These are phyloP conservation scores for Drechmeria coniospora DNA, from an alignment of 2,329 filamentous ascomycete species.

Conservation along the genomic window DNA sequence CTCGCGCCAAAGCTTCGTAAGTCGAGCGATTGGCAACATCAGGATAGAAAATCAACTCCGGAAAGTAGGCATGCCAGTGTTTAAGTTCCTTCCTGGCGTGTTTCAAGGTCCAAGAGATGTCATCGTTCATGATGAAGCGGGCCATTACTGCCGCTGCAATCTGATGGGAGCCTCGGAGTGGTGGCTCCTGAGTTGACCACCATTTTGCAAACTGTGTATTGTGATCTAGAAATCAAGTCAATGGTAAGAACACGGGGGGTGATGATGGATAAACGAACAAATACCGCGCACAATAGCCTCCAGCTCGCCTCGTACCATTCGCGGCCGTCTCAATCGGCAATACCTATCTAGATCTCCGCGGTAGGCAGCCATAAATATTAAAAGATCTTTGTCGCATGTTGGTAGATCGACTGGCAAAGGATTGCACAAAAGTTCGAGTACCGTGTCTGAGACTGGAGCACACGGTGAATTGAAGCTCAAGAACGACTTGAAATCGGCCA, in stretches of 20 bases:
- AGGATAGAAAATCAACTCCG: conserved; percentile 24
- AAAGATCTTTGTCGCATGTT: conserved; percentile 18
- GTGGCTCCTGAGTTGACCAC: conserved; percentile 7
- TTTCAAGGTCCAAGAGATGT: conserved; percentile 7
- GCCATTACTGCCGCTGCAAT: conserved; percentile 9
- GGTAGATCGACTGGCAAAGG: conserved; percentile 22
- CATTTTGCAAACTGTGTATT: conserved; percentile 20
- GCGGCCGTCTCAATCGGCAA: conserved; percentile 15
- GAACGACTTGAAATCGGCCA: not conserved
- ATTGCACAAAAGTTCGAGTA: conserved; percentile 9
- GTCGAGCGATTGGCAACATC: conserved; percentile 16
- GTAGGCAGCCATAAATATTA: conserved; percentile 21
- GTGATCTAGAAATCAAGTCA: conserved; percentile 12
- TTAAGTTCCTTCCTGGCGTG: not conserved
- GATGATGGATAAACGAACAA: conserved; percentile 4
- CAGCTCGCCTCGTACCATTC: conserved; percentile 10
- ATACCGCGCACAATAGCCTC: conserved; percentile 17
- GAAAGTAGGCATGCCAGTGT: conserved; percentile 6
- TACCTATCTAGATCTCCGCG: conserved; percentile 24
- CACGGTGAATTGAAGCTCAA: too few relatives aligned
- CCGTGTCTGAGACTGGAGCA: conserved; percentile 1
- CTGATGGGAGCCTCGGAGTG: not conserved
- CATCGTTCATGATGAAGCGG: conserved; percentile 16
- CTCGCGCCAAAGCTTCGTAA: conserved; percentile 14
- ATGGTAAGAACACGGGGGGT: not conserved